These are phyloP conservation scores for Nasturtium officinale DNA, from an alignment of 345 rosid species.

Conservation along the genomic window DNA sequence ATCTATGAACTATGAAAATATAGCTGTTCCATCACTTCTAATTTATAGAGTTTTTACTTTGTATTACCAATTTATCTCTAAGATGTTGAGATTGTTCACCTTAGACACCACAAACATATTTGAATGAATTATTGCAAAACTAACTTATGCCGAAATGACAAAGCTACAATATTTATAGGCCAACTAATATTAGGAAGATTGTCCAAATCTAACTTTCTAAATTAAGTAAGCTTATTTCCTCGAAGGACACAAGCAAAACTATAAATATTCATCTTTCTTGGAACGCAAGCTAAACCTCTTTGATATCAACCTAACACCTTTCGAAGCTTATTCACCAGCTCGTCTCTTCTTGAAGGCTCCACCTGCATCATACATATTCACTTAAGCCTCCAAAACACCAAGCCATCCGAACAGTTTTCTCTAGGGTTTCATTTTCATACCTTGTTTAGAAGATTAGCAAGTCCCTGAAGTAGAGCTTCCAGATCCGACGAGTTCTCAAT, in stretches of 20 bases:
- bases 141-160: too few species aligned
- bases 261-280: conserved; percentile 1
- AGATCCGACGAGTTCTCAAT: conserved; percentile 75
- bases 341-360: conserved; percentile 65
- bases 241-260: background rate
- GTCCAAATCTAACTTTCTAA: too few species aligned
- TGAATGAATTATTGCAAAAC: too few species aligned
- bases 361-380: conserved; percentile 62
- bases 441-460: conserved; percentile 83
- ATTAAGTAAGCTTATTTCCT: too few species aligned
- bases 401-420: background rate
- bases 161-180: too few species aligned
- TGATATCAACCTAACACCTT: conserved; percentile 55
- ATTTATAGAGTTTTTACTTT: too few species aligned
- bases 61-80: too few species aligned
- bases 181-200: too few species aligned
- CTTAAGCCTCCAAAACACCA: conserved; percentile 7
- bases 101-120: too few species aligned
- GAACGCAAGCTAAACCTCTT: conserved; percentile 11
- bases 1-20: too few species aligned
- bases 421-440: conserved; percentile 46
- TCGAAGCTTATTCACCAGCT: conserved; percentile 56
- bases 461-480: conserved; percentile 86
- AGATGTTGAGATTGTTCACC: too few species aligned
- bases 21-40: too few species aligned